Evolutionary conservation across 2,329 filamentous ascomycete genomes (phyloP).

Genomic region (Pestalotiopsis sp.): DNA sequence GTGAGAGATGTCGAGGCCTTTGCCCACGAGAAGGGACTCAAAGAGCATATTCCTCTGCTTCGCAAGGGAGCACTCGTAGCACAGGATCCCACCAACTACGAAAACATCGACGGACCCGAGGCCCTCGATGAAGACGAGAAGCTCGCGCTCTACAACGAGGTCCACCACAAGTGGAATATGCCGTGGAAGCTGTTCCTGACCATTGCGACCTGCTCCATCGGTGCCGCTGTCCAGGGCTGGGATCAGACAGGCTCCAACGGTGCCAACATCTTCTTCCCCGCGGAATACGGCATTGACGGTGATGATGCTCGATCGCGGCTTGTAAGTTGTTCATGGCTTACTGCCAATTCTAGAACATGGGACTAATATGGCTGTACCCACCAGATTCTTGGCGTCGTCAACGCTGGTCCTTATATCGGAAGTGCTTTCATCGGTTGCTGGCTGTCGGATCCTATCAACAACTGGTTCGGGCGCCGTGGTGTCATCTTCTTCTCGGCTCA

Average conservation of each 20-base stretch:
- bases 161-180: conserved; percentile 68
- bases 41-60: conserved; percentile 59
- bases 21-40: conserved; percentile 59
- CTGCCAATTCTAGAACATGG: neutral
- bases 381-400: conserved; percentile 59
- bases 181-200: conserved; percentile 66
- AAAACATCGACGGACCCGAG: conserved; percentile 57
- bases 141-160: conserved; percentile 60
- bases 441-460: conserved; percentile 62
- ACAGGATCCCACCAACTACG: conserved; percentile 66
- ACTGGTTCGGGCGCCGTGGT: conserved; percentile 62
- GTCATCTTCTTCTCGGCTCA: conserved; percentile 77
- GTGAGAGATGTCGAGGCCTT: conserved; percentile 60
- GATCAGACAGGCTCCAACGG: conserved; percentile 67
- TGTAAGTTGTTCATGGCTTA: conserved; percentile 20
- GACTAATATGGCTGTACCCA: neutral
- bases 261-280: conserved; percentile 63
- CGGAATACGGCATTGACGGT: conserved; percentile 50
- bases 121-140: conserved; percentile 63
- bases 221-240: conserved; percentile 71
- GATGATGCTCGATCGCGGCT: conserved; percentile 25
- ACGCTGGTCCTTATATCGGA: conserved; percentile 45
- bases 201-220: conserved; percentile 68
- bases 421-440: conserved; percentile 56
- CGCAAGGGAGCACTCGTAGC: conserved; percentile 74